A percentile compares a stretch with the other conserved stretches of the same genome.
phyloP scores from a whole-genome alignment of 192 early-diverging fungal species.

The Linnemannia schmuckeri region DNA sequence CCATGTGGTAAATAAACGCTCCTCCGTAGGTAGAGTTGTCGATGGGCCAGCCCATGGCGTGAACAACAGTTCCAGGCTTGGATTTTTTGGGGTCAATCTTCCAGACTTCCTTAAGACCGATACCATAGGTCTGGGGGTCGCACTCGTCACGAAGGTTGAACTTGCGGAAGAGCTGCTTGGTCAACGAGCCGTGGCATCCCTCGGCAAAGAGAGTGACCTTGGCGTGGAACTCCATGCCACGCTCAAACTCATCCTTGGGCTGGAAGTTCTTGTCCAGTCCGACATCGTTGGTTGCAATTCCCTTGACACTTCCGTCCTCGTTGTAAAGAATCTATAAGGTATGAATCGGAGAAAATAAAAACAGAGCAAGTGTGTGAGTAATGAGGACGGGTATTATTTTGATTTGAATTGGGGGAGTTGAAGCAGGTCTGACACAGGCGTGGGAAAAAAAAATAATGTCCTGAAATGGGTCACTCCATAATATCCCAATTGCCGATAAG shows the following conservation, averaged over 20 bases:
- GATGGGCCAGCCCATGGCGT: slow-evolving; percentile 94
- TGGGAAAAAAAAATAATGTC: slow-evolving; percentile 19
- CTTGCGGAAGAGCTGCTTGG: slow-evolving; percentile 90
- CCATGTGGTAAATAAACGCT: slow-evolving; percentile 96
- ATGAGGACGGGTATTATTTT: neutral
- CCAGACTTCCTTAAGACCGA: slow-evolving; percentile 99
- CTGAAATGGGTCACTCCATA: slow-evolving; percentile 6
- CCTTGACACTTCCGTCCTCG: slow-evolving; percentile 92
- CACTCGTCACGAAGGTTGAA: slow-evolving; percentile 90
- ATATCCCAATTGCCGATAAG: neutral
- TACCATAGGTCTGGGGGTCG: slow-evolving; percentile 93
- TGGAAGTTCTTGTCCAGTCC: slow-evolving; percentile 90
- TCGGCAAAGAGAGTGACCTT: slow-evolving; percentile 97
- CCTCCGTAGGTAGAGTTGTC: slow-evolving; percentile 94
- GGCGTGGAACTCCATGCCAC: slow-evolving; percentile 95
- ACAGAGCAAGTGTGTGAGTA: neutral
- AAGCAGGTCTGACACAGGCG: neutral
- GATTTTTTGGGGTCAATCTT: slow-evolving; percentile 91
- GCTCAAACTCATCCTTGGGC: slow-evolving; percentile 93
- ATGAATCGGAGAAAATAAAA: neutral
- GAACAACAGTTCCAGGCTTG: slow-evolving; percentile 83
- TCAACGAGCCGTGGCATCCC: slow-evolving; percentile 96
- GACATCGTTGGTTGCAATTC: slow-evolving; percentile 95
- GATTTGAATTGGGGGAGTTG: neutral
- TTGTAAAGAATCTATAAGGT: slow-evolving; percentile 77